Conservation (phyloP, 768 basidiomycete species). For the Tubosaeta sp. region DNA sequence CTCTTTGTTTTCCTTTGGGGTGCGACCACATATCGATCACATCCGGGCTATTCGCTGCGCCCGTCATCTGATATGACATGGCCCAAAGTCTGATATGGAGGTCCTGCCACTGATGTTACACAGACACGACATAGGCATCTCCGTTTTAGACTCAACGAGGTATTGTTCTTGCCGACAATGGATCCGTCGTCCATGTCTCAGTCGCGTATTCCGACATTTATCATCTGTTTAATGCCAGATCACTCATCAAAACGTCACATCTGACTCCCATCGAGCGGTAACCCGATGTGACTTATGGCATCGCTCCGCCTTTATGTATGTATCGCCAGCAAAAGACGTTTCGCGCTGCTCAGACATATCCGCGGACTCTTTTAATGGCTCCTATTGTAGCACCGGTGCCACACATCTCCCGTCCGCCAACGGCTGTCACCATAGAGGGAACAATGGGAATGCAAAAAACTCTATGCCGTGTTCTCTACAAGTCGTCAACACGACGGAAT, state of each 20-base stretch:
- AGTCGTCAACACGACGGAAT: slow-evolving; percentile 7
- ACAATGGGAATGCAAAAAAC: slow-evolving; percentile 2
- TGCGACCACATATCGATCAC: neutral
- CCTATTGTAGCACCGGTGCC: slow-evolving; percentile 4
- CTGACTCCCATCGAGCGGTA: slow-evolving; percentile 2
- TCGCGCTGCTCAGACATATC: slow-evolving; percentile 4
- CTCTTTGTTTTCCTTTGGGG: slow-evolving; percentile 1
- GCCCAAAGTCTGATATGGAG: slow-evolving; percentile 5
- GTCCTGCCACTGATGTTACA: neutral
- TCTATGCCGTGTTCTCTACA: neutral
- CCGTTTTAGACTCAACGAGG: neutral
- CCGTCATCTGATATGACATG: slow-evolving; percentile 15
- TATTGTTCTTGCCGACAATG: neutral
- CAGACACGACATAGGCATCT: neutral
- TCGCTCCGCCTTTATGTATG: neutral
- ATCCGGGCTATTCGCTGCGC: slow-evolving; percentile 8
- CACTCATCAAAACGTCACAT: slow-evolving; percentile 6
- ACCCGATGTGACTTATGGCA: neutral
- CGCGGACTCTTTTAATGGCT: slow-evolving; percentile 16
- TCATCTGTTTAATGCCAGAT: neutral
- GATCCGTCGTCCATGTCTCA: neutral
- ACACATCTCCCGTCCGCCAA: neutral
- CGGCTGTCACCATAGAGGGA: neutral
- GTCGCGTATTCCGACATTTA: neutral
- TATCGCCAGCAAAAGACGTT: neutral